Percentiles rank a stretch among this genome's conserved stretches.
These are phyloP conservation scores for Wickerhamiella occidentalis DNA, from an alignment of 805 yeast species.

Conservation along the genomic window DNA sequence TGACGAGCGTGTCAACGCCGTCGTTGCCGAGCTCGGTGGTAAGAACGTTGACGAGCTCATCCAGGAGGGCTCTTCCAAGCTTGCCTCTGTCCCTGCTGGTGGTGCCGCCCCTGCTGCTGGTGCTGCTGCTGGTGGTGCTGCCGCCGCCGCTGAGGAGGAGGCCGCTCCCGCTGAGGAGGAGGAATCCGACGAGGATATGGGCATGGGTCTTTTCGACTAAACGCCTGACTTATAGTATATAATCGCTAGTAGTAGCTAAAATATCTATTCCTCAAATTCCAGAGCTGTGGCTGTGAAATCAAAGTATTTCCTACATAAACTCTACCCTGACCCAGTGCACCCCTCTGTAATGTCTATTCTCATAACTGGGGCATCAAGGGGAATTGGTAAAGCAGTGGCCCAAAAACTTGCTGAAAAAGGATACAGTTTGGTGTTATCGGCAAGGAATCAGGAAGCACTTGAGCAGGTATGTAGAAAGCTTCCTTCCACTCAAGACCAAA, in stretches of 20 bases:
- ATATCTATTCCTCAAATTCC: conserved; percentile 5
- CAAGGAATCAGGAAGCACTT: conserved; percentile 36
- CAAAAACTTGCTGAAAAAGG: conserved; percentile 39
- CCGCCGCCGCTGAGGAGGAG: conserved; percentile 59
- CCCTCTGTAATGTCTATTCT: conserved; percentile 14
- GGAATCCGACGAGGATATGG: conserved; percentile 34
- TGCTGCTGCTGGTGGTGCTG: conserved; percentile 59
- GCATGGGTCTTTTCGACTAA: conserved; percentile 96
- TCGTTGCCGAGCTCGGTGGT: conserved; percentile 83
- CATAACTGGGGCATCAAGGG: conserved; percentile 59
- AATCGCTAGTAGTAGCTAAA: conserved; percentile 6
- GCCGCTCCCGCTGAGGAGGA: conserved; percentile 49
- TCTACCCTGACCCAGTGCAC: too few species aligned
- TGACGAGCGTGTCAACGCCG: conserved; percentile 67
- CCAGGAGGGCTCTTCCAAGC: conserved; percentile 90
- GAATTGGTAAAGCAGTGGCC: conserved; percentile 53
- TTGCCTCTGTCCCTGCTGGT: conserved; percentile 95
- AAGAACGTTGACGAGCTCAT: conserved; percentile 81
- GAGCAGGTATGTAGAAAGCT: conserved; percentile 20
- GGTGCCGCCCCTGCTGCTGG: conserved; percentile 83
- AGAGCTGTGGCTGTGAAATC: too few species aligned
- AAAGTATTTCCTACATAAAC: too few species aligned
- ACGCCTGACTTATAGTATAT: conserved; percentile 15
- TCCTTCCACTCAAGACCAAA: conserved; percentile 13
- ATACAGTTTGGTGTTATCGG: conserved; percentile 38